Evolutionary conservation across 2,329 filamentous ascomycete genomes (phyloP).

Genomic region (Cladophialophora yegresii): DNA sequence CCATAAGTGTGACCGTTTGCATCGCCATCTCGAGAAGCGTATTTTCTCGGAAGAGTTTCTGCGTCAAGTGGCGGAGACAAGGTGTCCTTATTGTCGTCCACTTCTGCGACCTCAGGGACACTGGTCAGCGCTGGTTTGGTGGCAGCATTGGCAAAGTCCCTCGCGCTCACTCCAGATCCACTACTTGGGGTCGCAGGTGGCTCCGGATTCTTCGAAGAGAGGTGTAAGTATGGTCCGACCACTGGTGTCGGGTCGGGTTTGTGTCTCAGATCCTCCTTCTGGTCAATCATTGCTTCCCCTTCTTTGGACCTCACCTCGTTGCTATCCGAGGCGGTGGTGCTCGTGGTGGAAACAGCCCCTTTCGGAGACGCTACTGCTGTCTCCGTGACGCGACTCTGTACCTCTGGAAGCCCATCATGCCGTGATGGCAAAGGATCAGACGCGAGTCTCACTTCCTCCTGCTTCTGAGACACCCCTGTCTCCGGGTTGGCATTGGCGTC

Average conservation of each 20-base stretch:
- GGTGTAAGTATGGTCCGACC: constrained; percentile 17
- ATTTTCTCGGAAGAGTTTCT: not conserved
- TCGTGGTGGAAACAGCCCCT: not conserved
- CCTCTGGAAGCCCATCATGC: not conserved
- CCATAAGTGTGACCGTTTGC: not conserved
- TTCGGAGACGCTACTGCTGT: not conserved
- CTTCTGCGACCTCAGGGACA: constrained; percentile 25
- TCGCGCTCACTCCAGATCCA: constrained; percentile 25
- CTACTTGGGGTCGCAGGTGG: constrained; percentile 19
- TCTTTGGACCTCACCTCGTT: not conserved
- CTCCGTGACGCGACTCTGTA: not conserved
- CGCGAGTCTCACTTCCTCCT: not conserved
- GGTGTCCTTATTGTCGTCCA: constrained; percentile 9
- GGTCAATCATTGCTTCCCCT: not conserved
- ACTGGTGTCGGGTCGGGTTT: not conserved
- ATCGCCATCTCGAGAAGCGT: not conserved
- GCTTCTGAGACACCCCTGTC: not conserved
- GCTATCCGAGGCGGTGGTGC: not conserved
- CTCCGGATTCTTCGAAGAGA: constrained; percentile 12
- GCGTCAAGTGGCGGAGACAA: not conserved
- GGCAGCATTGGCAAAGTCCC: constrained; percentile 32
- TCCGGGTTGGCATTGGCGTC: not conserved
- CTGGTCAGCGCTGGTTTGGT: constrained; percentile 24
- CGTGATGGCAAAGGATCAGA: not conserved
- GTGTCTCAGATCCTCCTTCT: not conserved